Conservation (phyloP, 306 rosid species). For the Cercis canadensis region DNA sequence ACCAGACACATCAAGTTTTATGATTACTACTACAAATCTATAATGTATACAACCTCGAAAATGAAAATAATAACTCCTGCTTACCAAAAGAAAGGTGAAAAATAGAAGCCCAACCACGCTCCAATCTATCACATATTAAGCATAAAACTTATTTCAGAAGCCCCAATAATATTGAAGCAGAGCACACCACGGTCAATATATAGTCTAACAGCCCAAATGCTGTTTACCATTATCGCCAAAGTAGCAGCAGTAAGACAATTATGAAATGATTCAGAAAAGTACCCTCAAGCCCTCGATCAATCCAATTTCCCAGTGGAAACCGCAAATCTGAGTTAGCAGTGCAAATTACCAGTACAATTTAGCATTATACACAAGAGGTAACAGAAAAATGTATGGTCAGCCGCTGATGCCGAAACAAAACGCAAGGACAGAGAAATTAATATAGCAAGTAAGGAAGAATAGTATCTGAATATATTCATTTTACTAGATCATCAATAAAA, state of each 20-base stretch:
- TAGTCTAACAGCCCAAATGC: not conserved
- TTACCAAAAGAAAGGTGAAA: too few species aligned
- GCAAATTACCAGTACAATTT: not conserved
- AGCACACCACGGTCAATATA: not conserved
- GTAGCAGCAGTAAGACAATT: not conserved
- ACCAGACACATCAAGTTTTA: not conserved
- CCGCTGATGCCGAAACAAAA: not conserved
- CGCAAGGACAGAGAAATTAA: not conserved
- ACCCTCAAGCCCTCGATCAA: not conserved
- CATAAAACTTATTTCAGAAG: not conserved
- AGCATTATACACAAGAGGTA: not conserved
- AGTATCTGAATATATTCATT: not conserved
- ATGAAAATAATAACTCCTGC: not conserved
- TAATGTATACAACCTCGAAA: too few species aligned
- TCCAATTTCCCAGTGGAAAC: not conserved
- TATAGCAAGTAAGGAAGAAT: not conserved
- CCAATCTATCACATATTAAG: not conserved
- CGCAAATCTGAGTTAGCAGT: not conserved
- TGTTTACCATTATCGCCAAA: not conserved
- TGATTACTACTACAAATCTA: not conserved
- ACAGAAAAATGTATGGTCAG: not conserved
- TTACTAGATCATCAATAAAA: not conserved
- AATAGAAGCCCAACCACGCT: too few species aligned
- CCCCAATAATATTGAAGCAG: not conserved
- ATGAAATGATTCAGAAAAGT: not conserved